Conservation (phyloP, 1,284 basidiomycete species). For the Moniliella sp. region DNA sequence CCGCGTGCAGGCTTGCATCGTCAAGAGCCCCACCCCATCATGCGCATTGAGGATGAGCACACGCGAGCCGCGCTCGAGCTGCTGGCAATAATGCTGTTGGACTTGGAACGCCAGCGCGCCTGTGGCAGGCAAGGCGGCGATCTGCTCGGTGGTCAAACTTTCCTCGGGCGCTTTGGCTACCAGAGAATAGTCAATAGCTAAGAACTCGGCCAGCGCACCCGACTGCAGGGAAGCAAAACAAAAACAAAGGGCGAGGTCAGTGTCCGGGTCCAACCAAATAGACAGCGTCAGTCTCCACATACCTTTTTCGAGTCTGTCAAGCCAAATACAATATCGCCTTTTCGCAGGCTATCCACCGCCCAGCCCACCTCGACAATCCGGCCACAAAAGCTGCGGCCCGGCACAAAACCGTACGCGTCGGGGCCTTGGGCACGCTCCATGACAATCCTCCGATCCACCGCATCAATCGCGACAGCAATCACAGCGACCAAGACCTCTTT, state of each 20-base stretch:
- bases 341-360: slow-evolving; percentile 30
- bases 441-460: slow-evolving; percentile 25
- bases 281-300: not conserved
- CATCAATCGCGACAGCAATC: slow-evolving; percentile 35
- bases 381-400: slow-evolving; percentile 35
- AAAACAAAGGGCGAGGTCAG: no score
- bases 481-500: slow-evolving; percentile 35
- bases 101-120: slow-evolving; percentile 35
- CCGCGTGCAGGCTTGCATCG: slow-evolving; percentile 33
- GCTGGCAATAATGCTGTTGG: slow-evolving; percentile 30
- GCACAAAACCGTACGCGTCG: slow-evolving; percentile 33
- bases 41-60: slow-evolving; percentile 36
- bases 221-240: slow-evolving; percentile 20
- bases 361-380: slow-evolving; percentile 35
- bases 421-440: slow-evolving; percentile 28
- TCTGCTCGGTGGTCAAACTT: slow-evolving; percentile 32
- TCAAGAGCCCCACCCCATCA: slow-evolving; percentile 34
- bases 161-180: slow-evolving; percentile 34
- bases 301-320: slow-evolving; percentile 25
- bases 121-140: slow-evolving; percentile 35
- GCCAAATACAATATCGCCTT: slow-evolving; percentile 36
- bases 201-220: slow-evolving; percentile 34
- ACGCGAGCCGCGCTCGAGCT: slow-evolving; percentile 29
- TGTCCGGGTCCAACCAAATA: not conserved
- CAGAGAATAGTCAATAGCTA: slow-evolving; percentile 31